These are phyloP conservation scores for Chaetothyriales sp. DNA, from an alignment of 2,329 filamentous ascomycete species.

Conservation along the genomic window DNA sequence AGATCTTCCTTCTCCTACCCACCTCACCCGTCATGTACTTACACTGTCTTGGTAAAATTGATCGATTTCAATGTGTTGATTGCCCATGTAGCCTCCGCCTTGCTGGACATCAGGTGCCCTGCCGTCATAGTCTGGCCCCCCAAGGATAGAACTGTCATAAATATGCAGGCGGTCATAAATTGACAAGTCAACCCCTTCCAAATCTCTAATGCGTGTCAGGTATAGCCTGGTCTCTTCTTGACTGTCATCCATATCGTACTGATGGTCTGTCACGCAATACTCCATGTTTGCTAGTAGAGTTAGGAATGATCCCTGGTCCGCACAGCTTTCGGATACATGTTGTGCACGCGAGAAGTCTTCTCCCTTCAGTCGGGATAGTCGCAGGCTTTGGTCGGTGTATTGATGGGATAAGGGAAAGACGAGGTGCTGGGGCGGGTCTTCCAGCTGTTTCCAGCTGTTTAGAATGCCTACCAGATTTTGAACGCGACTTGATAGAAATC, in stretches of 20 bases:
- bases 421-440: conserved; percentile 6
- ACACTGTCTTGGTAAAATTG: conserved; percentile 4
- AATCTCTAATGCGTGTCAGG: conserved; percentile 1
- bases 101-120: conserved; percentile 1
- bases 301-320: conserved; percentile 2
- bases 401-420: conserved; percentile 16
- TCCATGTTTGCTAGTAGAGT: conserved; percentile 1
- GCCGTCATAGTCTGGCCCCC: neutral
- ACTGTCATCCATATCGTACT: neutral
- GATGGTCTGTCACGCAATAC: conserved; percentile 1
- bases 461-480: neutral
- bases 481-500: neutral
- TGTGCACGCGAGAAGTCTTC: conserved; percentile 10
- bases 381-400: conserved; percentile 15
- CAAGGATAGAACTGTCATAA: neutral
- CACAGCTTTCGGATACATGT: conserved; percentile 1
- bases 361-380: conserved; percentile 14
- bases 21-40: conserved; percentile 1
- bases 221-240: neutral
- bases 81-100: conserved; percentile 1
- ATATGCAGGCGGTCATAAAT: neutral
- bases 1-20: too few relatives aligned
- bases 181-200: neutral
- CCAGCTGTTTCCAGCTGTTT: conserved; percentile 1
- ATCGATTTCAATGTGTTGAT: conserved; percentile 1